Evolutionary conservation across 1,284 basidiomycete species (phyloP).

Genomic region (Cutaneotrichosporon sp.): DNA sequence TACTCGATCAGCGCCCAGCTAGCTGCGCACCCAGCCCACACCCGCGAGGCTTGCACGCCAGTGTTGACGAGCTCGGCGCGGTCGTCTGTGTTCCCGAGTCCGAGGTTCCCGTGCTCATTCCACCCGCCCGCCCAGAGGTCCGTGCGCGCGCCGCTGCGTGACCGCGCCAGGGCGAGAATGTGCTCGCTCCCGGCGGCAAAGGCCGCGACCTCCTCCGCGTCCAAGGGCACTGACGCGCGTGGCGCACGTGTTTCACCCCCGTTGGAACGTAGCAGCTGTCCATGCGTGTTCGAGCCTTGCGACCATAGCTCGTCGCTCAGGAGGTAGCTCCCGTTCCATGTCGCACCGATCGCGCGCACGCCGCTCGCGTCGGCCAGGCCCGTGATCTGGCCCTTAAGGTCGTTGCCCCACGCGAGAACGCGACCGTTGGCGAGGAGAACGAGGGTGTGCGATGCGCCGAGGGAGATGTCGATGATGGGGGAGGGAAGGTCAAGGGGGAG

Average conservation of each 20-base stretch:
- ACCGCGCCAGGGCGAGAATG: slow-evolving; percentile 59
- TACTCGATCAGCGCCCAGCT: slow-evolving; percentile 17
- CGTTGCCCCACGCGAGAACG: slow-evolving; percentile 63
- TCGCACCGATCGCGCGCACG: slow-evolving; percentile 60
- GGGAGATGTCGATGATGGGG: slow-evolving; percentile 50
- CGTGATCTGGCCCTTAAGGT: slow-evolving; percentile 68
- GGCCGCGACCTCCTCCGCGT: background rate
- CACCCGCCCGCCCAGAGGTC: slow-evolving; percentile 84
- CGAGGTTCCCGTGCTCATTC: slow-evolving; percentile 95
- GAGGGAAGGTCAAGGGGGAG: slow-evolving; percentile 18
- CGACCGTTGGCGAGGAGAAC: slow-evolving; percentile 60
- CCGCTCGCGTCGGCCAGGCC: slow-evolving; percentile 48
- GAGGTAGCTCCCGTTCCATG: slow-evolving; percentile 80
- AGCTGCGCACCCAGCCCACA: slow-evolving; percentile 22
- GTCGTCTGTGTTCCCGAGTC: slow-evolving; percentile 61
- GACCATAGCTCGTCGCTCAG: slow-evolving; percentile 56
- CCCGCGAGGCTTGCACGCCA: background rate
- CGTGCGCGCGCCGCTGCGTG: slow-evolving; percentile 1
- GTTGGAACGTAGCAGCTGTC: slow-evolving; percentile 61
- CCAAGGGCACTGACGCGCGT: slow-evolving; percentile 2
- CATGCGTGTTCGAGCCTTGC: slow-evolving; percentile 67
- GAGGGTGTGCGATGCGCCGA: slow-evolving; percentile 73
- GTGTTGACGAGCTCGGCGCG: slow-evolving; percentile 52
- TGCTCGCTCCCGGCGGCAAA: slow-evolving; percentile 79
- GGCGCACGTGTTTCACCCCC: slow-evolving; percentile 10